Evolutionary conservation across 73 alveolate genomes (phyloP), one percentile per base, ranked within the genome.

Genomic region (Blepharisma japonicum): DNA sequence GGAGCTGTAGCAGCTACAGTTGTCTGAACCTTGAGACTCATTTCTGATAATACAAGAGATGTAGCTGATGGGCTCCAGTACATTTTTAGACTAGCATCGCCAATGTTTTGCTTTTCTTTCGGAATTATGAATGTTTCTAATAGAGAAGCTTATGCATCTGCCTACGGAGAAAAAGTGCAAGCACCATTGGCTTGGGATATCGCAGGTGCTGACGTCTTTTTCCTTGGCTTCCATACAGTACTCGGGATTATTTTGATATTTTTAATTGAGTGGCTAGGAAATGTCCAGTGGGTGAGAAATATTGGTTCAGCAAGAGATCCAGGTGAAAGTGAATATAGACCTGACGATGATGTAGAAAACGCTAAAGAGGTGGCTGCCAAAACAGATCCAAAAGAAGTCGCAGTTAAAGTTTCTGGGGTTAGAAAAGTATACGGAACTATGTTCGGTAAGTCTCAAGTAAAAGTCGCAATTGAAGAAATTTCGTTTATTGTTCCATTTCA

Each of bases 91-190:
- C 53, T 91, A 38, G 74, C 23, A 2, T 81, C 91, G 42, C 99
- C 99, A n/a, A 90, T 96, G 51, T 97, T 94, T 82, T 82, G 97
- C 47, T 87, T 97, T 67, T 87, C 92, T 56, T 90, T 77, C 84
- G 99, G 99, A 38, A 78, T 89, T 55, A 79, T 88, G 68, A 84
- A 66, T 55, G 86, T 92, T 3, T 83, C 92, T n/a, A 68, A 68
- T 9, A 80, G 83, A 82, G 78, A 66, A 32, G 56, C 83, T 38
- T 85, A 85, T 72, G 72, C 61, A 38, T 70, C 71, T 0, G 68
- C 82, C 18, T 79, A 82, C 8, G 92, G 92, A 0, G 46, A 54
- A 50, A n/a, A 47, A 8, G 47, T 54, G 27, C 21, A 8, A 5
- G 55, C 86, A 9, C 78, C 86, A 5, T 81, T 47, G 7, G 89